A percentile compares a stretch with the other conserved stretches of the same genome.
phyloP scores from a whole-genome alignment of 2,329 filamentous ascomycete species.

The Orbilia ellipsospora region DNA sequence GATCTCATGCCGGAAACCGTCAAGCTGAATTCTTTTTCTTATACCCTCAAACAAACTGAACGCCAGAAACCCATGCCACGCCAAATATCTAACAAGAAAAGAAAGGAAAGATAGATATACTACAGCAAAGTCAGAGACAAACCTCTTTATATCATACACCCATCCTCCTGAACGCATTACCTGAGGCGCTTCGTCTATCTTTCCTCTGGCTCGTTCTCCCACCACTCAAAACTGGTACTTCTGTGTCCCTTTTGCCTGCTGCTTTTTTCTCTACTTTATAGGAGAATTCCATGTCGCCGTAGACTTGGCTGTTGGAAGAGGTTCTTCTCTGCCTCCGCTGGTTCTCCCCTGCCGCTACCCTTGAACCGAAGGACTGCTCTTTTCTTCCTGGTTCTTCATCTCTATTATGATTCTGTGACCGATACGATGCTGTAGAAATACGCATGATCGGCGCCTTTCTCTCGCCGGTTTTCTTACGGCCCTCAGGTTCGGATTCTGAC shows the following conservation, averaged over 20 bases:
- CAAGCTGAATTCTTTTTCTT: too few relatives aligned
- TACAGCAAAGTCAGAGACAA: conserved; percentile 7
- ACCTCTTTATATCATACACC: conserved; percentile 46
- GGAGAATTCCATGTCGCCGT: conserved; percentile 64
- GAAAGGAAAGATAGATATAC: conserved; percentile 3
- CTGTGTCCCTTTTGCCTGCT: conserved; percentile 12
- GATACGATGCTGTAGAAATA: conserved; percentile 75
- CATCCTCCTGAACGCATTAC: conserved; percentile 58
- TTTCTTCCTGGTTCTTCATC: conserved; percentile 60
- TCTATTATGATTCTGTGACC: conserved; percentile 63
- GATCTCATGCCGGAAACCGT: too few relatives aligned
- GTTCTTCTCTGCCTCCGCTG: conserved; percentile 45
- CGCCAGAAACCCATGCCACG: conserved; percentile 48
- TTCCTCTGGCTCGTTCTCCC: conserved; percentile 43
- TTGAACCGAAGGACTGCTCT: conserved; percentile 65
- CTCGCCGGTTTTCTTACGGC: conserved; percentile 56
- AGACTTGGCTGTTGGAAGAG: conserved; percentile 59
- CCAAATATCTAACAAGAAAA: conserved; percentile 22
- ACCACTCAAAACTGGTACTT: conserved; percentile 29
- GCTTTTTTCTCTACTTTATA: conserved; percentile 56
- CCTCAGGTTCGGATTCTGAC: conserved; percentile 61
- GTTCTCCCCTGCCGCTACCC: conserved; percentile 61
- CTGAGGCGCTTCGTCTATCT: conserved; percentile 59
- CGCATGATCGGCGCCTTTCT: conserved; percentile 67
- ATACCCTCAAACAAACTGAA: conserved; percentile 28